These are phyloP conservation scores for Rhypophila decipiens DNA, from an alignment of 495 filamentous ascomycete species.

Conservation along the genomic window DNA sequence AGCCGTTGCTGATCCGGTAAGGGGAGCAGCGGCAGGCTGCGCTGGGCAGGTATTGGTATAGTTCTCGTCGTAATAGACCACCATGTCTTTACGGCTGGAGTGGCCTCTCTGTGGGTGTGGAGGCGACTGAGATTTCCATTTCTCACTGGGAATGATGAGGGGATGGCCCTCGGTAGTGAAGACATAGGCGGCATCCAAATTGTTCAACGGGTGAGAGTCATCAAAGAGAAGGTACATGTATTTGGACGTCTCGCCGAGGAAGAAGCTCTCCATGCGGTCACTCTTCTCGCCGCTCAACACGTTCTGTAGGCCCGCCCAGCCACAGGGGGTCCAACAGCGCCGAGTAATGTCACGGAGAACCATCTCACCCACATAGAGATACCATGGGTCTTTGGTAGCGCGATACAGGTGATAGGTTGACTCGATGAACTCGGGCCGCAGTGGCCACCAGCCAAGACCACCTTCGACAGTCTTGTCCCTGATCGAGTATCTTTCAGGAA, in stretches of 20 bases:
- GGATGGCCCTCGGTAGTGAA: constrained; percentile 97
- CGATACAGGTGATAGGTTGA: constrained; percentile 89
- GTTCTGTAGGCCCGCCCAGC: constrained; percentile 93
- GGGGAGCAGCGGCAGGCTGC: constrained; percentile 48
- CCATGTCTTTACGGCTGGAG: constrained; percentile 11
- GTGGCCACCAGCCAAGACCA: constrained; percentile 88
- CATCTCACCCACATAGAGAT: constrained; percentile 94
- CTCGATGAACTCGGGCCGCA: constrained; percentile 92
- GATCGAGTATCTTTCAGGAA: constrained; percentile 91
- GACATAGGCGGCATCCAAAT: constrained; percentile 77
- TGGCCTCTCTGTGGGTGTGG: constrained; percentile 11
- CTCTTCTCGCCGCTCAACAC: constrained; percentile 81
- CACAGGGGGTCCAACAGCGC: constrained; percentile 88
- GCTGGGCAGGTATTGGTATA: constrained; percentile 55
- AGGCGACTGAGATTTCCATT: constrained; percentile 7
- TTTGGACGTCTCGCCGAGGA: constrained; percentile 91
- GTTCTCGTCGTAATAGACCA: constrained; percentile 26
- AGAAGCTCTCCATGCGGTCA: constrained; percentile 99
- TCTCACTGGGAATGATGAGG: constrained; percentile 64
- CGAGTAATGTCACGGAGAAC: constrained; percentile 78
- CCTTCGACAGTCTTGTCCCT: constrained; percentile 78
- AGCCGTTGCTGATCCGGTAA: constrained; percentile 72
- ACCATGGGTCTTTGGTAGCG: constrained; percentile 94
- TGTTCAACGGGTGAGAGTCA: constrained; percentile 78
- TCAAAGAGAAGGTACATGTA: constrained; percentile 91